These are phyloP conservation scores for Camillea tinctor DNA, from an alignment of 2,329 filamentous ascomycete genomes.

Conservation along the genomic window DNA sequence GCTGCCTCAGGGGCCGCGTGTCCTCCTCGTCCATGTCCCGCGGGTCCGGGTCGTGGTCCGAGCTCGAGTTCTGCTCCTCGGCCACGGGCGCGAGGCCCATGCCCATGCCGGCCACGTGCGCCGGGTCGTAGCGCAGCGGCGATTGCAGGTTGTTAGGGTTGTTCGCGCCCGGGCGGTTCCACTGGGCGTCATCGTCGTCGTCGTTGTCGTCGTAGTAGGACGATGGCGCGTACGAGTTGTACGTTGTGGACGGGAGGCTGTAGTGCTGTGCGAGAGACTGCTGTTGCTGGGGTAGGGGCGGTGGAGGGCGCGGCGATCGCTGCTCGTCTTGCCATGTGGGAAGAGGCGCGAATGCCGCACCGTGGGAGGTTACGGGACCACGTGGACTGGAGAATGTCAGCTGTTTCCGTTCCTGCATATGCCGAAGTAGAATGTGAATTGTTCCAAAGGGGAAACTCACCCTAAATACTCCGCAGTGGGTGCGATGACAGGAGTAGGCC, in stretches of 20 bases:
- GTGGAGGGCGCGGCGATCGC: conserved; percentile 8
- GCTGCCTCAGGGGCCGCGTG: background rate
- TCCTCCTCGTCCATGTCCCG: conserved; percentile 40
- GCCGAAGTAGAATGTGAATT: background rate
- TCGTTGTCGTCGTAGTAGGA: conserved; percentile 17
- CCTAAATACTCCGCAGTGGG: conserved; percentile 41
- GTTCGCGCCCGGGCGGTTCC: conserved; percentile 1
- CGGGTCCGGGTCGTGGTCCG: conserved; percentile 41
- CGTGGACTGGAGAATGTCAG: conserved; percentile 9
- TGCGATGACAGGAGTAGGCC: conserved; percentile 30
- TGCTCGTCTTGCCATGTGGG: conserved; percentile 34
- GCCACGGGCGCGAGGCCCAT: conserved; percentile 27
- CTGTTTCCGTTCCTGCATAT: conserved; percentile 3
- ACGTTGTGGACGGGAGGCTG: background rate
- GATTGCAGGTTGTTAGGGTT: conserved; percentile 2
- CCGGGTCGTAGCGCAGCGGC: conserved; percentile 26
- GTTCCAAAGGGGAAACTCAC: conserved; percentile 27
- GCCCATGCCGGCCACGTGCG: conserved; percentile 23
- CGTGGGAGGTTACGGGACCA: conserved; percentile 32
- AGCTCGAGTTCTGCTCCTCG: conserved; percentile 28
- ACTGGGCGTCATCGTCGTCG: conserved; percentile 4
- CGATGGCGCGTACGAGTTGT: conserved; percentile 7
- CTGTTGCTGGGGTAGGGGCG: conserved; percentile 12
- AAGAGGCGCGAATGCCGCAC: conserved; percentile 39
- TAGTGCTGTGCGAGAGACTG: background rate